Evolutionary conservation across 306 rosid genomes (phyloP).

Genomic region (Pterocarpus santalinus): DNA sequence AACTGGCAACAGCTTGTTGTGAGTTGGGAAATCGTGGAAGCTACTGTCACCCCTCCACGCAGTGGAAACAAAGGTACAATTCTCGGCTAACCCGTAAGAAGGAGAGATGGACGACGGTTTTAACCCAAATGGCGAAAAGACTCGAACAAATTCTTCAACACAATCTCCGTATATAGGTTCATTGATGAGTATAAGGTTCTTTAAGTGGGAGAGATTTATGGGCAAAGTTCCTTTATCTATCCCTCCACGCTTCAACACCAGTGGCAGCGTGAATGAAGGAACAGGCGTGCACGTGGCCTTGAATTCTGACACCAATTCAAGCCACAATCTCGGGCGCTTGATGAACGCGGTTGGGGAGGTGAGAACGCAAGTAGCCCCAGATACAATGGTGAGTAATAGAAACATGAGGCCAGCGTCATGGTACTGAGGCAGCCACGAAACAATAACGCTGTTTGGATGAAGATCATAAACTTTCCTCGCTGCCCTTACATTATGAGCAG

Average conservation of each 20-base stretch:
- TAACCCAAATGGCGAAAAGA: conserved; percentile 65
- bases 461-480: conserved; percentile 83
- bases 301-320: conserved; percentile 70
- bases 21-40: conserved; percentile 60
- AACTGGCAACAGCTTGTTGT: conserved; percentile 70
- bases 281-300: conserved; percentile 83
- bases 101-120: conserved; percentile 67
- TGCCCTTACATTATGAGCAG: conserved; percentile 76
- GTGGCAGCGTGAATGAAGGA: conserved; percentile 77
- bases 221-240: conserved; percentile 42
- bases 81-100: conserved; percentile 88
- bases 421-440: conserved; percentile 91
- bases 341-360: conserved; percentile 69
- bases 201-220: conserved; percentile 57
- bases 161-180: conserved; percentile 69
- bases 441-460: conserved; percentile 69
- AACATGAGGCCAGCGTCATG: conserved; percentile 93
- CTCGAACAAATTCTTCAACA: conserved; percentile 62
- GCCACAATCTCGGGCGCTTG: conserved; percentile 74
- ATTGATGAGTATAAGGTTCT: conserved; percentile 74
- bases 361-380: conserved; percentile 73
- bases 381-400: conserved; percentile 69
- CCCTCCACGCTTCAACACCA: conserved; percentile 74
- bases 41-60: conserved; percentile 58
- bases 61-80: conserved; percentile 86